phyloP scores from a whole-genome alignment of 352 stramenopile genomes.

The Phytopythium sindhum region DNA sequence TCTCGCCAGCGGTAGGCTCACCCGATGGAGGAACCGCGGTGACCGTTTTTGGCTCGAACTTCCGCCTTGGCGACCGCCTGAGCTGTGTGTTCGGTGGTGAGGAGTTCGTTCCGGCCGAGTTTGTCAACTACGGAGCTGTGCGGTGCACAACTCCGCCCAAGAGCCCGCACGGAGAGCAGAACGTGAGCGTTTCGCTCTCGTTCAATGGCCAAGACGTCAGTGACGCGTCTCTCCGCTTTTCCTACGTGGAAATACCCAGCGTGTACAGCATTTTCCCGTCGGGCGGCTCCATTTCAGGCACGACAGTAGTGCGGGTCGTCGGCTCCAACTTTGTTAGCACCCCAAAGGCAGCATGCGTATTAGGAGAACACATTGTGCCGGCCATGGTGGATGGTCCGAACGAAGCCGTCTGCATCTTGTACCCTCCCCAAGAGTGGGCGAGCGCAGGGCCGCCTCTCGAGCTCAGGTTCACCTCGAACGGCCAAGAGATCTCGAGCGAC shows the following conservation, averaged over 20 bases:
- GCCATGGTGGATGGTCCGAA: constrained; percentile 28
- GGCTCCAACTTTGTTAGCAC: constrained; percentile 28
- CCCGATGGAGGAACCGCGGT: constrained; percentile 26
- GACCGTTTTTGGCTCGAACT: constrained; percentile 26
- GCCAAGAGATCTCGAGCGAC: constrained; percentile 26
- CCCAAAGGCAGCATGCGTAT: constrained; percentile 20
- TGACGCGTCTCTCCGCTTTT: constrained; percentile 16
- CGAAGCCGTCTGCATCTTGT: constrained; percentile 29
- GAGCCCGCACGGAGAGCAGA: constrained; percentile 6
- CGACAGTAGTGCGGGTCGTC: constrained; percentile 25
- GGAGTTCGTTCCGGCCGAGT: constrained; percentile 17
- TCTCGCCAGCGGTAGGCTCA: constrained; percentile 21
- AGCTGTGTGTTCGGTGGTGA: constrained; percentile 30
- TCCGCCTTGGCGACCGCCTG: constrained; percentile 24
- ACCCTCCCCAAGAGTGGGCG: constrained; percentile 12
- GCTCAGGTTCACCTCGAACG: constrained; percentile 35
- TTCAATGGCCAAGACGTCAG: constrained; percentile 35
- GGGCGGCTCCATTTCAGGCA: constrained; percentile 17
- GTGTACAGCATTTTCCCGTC: constrained; percentile 26
- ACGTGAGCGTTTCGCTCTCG: constrained; percentile 23
- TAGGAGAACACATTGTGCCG: constrained; percentile 22
- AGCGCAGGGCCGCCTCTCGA: constrained; percentile 5
- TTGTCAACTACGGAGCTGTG: constrained; percentile 28
- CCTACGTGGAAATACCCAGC: constrained; percentile 26
- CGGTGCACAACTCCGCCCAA: constrained; percentile 21